Base-by-base conservation (phyloP, 2,329 filamentous ascomycete species). In the Trichophyton schoenleinii region DNA sequence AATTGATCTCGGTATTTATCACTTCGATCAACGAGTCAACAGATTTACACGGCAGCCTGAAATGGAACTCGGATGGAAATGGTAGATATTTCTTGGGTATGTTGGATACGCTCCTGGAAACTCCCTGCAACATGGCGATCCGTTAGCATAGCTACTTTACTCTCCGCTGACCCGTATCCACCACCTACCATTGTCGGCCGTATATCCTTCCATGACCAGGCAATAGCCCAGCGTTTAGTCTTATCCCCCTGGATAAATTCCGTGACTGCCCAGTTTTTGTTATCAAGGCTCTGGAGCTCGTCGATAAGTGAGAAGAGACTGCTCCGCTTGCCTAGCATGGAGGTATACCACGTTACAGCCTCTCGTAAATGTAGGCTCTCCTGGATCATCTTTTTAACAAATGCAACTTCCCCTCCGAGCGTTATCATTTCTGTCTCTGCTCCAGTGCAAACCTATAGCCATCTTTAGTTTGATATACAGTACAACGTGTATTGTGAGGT, bases 301-400 rank as follows among this genome's bases (percentile, higher is more conserved):
- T 79, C 78, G 4, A 85, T 78, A 0, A 96, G 75, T 0, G 87
- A 73, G 0, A 78, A 76, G 0, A 87, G 79, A 2, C 89, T 77
- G 66, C 87, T 91, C 34, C 89, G 77, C 68, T 95, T 95, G 0
- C 92, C 91, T 0, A 97, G 78, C 89, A 97, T 95, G 60, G 86
- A 85, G 0, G 87, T 94, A 72, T 94, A 97, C 94, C 94, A 99
- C 63, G 83, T 82, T 0, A 95, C 84, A 8, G 80, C 79, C 0
- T 81, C 77, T 18, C 78, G 75, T 1, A 89, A 75, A 0, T 70
- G 63, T 0, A 87, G 71, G 38, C 86, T 90, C 70, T 95, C 88
- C 0, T 81, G 75, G 3, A 95, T 77, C 64, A 96, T 86, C 4
- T 83, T 80, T 0, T 77, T 75, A 2, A 90, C 84, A 70, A 96